phyloP scores from a whole-genome alignment of 371 early-diverging fungal genomes.

The Blakeslea trispora region DNA sequence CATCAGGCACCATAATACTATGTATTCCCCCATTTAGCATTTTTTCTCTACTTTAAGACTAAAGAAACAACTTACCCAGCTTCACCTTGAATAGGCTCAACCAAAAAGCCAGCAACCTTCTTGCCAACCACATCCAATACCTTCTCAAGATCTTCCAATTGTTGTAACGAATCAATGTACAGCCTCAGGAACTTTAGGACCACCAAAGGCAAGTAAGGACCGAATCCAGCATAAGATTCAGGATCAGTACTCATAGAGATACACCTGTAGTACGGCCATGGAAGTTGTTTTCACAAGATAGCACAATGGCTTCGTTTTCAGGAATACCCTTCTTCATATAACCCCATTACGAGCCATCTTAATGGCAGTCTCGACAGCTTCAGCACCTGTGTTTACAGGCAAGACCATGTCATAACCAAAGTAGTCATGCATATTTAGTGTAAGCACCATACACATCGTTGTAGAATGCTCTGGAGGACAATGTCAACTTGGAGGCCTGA shows the following conservation, averaged over 20 bases:
- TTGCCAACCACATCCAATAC: slow-evolving; percentile 82
- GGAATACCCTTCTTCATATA: slow-evolving; percentile 91
- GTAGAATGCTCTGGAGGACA: slow-evolving; percentile 96
- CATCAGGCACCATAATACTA: slow-evolving; percentile 90
- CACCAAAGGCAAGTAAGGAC: slow-evolving; percentile 91
- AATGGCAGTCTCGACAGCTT: slow-evolving; percentile 97
- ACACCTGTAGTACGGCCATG: slow-evolving; percentile 97
- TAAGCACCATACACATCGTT: slow-evolving; percentile 90
- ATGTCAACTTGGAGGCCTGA: slow-evolving; percentile 83
- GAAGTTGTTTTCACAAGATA: slow-evolving; percentile 90
- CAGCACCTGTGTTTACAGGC: slow-evolving; percentile 98
- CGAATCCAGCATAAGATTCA: slow-evolving; percentile 83
- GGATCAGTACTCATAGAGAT: slow-evolving; percentile 96
- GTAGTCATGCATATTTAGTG: slow-evolving; percentile 90
- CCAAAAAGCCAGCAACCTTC: slow-evolving; percentile 89
- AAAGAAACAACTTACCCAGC: slow-evolving; percentile 63
- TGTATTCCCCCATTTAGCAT: too few relatives aligned
- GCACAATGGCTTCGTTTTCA: slow-evolving; percentile 80
- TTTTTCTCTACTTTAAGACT: too few relatives aligned
- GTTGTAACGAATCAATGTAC: slow-evolving; percentile 77
- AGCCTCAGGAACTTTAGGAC: slow-evolving; percentile 75
- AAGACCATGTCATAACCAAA: slow-evolving; percentile 98
- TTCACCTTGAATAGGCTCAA: slow-evolving; percentile 99
- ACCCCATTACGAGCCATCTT: slow-evolving; percentile 98
- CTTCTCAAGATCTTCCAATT: slow-evolving; percentile 84